Percentiles rank a stretch among this genome's conserved stretches.
Evolutionary conservation across 108 stramenopile genomes (phyloP).

Genomic region (Cyclotella sp.): DNA sequence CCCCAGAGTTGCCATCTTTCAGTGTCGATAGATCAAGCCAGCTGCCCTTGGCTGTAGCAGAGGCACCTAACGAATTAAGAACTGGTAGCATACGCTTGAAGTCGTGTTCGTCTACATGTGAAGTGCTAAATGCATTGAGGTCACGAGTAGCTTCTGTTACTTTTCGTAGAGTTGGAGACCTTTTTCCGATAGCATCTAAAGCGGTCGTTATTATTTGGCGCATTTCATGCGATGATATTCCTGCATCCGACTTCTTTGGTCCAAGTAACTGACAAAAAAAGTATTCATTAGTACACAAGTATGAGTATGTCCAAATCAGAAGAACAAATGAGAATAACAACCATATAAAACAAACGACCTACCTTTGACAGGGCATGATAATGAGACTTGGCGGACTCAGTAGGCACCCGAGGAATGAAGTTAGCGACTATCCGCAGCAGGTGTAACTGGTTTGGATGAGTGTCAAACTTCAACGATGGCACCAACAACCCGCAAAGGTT

Average conservation of each 20-base stretch:
- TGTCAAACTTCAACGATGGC: conserved; percentile 66
- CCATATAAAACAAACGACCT: background rate
- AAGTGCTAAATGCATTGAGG: conserved; percentile 60
- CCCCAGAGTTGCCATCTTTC: conserved; percentile 17
- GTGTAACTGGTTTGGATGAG: conserved; percentile 61
- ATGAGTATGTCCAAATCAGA: too few relatives aligned
- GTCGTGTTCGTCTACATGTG: conserved; percentile 82
- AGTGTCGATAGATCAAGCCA: conserved; percentile 55
- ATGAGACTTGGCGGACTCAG: conserved; percentile 46
- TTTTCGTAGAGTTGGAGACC: conserved; percentile 10
- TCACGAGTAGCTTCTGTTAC: conserved; percentile 53
- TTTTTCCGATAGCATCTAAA: conserved; percentile 35
- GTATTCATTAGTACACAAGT: too few relatives aligned
- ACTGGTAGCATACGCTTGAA: conserved; percentile 76
- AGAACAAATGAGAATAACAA: too few relatives aligned
- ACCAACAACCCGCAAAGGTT: conserved; percentile 69
- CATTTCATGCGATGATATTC: conserved; percentile 56
- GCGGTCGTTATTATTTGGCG: conserved; percentile 51
- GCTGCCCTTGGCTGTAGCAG: conserved; percentile 15
- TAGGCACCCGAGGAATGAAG: conserved; percentile 56
- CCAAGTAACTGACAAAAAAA: conserved; percentile 56
- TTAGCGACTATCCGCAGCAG: conserved; percentile 69
- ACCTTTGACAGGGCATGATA: conserved; percentile 54
- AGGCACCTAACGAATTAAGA: conserved; percentile 61
- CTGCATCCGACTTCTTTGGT: conserved; percentile 66